Percentiles rank a stretch among this genome's conserved stretches.
These are phyloP conservation scores for Trichocladium uniseriatum DNA, from an alignment of 495 filamentous ascomycete genomes.

Conservation along the genomic window DNA sequence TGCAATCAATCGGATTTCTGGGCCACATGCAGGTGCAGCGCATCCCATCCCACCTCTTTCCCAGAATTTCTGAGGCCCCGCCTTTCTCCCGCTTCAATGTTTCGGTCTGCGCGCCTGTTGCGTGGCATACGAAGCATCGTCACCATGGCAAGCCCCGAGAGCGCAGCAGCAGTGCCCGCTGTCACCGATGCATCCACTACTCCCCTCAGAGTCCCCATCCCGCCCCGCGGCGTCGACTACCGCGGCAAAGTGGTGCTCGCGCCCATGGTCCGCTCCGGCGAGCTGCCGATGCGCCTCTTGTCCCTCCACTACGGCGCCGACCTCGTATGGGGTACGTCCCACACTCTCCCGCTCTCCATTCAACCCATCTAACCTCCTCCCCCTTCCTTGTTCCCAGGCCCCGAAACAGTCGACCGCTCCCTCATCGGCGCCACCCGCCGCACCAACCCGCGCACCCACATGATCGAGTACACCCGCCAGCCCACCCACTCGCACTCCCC, in stretches of 20 bases:
- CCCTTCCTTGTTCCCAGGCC: conserved; percentile 42
- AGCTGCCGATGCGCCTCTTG: conserved; percentile 78
- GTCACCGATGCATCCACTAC: conserved; percentile 37
- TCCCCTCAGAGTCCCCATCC: conserved; percentile 63
- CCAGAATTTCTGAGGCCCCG: background rate
- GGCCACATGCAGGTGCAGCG: background rate
- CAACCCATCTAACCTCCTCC: background rate
- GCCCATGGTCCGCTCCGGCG: conserved; percentile 94
- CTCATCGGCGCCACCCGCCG: conserved; percentile 77
- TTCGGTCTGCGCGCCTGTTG: conserved; percentile 2
- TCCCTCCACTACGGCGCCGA: conserved; percentile 93
- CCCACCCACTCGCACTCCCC: conserved; percentile 56
- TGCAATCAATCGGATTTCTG: background rate
- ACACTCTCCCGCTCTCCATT: background rate
- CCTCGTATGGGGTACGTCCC: conserved; percentile 72
- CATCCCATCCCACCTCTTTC: background rate
- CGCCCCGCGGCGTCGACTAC: conserved; percentile 83
- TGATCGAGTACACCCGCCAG: conserved; percentile 71
- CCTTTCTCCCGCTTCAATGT: conserved; percentile 4
- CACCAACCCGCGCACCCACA: conserved; percentile 60
- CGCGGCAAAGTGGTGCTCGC: conserved; percentile 87
- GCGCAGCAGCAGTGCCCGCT: background rate
- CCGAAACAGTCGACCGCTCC: conserved; percentile 84
- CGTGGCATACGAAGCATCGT: conserved; percentile 2
- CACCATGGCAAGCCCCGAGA: conserved; percentile 3